Evolutionary conservation across 441 rosid species (phyloP), one percentile per base, ranked within the genome.

Genomic region (Bruguiera hainesii): DNA sequence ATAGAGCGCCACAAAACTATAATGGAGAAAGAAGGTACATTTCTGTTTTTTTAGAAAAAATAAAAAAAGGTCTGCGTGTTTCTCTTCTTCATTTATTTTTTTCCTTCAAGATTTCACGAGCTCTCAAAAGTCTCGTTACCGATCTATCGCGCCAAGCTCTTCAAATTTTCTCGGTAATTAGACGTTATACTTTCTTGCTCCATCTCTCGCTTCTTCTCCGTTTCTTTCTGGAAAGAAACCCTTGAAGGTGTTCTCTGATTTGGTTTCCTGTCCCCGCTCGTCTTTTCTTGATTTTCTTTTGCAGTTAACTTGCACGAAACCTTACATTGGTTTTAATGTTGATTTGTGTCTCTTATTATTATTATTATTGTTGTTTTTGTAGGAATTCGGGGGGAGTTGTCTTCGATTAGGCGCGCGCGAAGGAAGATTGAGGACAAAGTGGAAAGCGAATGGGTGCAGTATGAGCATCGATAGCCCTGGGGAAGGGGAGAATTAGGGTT

Each of bases 391-490:
- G 71, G 2, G 4, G 48, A 2, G 4, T 13, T 11, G 3, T 1
- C 10, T 37, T 37, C 46, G 10, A 37, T 37, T 37, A 13, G 46
- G 46, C 46, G 29, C 56, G 33, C 7, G 63, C 61, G 50, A 16
- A 66, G 49, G 28, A 56, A 63, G 70, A 65, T 63, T 49, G 78
- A 28, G 70, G 61, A 48, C 63, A 33, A 62, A 33, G 63, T 73
- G 56, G 74, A 65, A 66, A 77, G 75, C 55, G 72, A 76, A 67
- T 60, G 74, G 57, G 48, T 21, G 57, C 77, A 88, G 94, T 66
- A 91, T 95, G 99, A 89, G 90, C 88, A 73, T 92, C 84, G 69
- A 86, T 66, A 82, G 88, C 83, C 95, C 91, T 68, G 84, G 89
- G 42, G 61, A 71, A 87, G 79, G 84, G 82, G 89, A 74, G 69